phyloP scores from a whole-genome alignment of 306 rosid species.

The Trifolium dubium region DNA sequence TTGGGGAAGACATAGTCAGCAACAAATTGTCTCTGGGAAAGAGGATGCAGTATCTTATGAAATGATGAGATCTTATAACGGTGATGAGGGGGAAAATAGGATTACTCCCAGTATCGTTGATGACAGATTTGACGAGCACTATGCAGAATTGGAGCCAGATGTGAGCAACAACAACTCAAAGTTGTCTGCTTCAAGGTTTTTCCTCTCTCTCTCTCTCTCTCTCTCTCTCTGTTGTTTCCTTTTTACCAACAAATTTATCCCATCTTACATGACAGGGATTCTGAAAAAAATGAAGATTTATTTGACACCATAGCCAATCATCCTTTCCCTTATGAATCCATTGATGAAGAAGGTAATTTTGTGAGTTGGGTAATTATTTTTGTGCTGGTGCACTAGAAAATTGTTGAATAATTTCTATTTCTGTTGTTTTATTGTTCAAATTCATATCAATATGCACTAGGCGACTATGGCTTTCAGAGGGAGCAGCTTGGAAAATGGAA shows the following conservation, averaged over 20 bases:
- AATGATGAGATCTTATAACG: conserved; percentile 40
- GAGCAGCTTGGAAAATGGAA: conserved; percentile 80
- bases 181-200: conserved; percentile 61
- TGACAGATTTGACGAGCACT: conserved; percentile 40
- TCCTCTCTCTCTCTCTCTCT: neutral
- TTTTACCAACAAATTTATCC: conserved; percentile 6
- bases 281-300: conserved; percentile 51
- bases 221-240: neutral
- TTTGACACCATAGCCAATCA: conserved; percentile 43
- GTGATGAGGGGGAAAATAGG: conserved; percentile 42
- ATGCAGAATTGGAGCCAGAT: conserved; percentile 45
- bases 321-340: conserved; percentile 48
- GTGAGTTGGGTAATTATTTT: neutral
- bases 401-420: conserved; percentile 15
- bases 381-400: conserved; percentile 14
- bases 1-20: conserved; percentile 53
- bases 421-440: conserved; percentile 34
- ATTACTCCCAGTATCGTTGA: conserved; percentile 45
- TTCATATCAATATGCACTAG: conserved; percentile 38
- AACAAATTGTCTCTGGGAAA: conserved; percentile 45
- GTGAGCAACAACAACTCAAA: conserved; percentile 40
- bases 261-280: conserved; percentile 47
- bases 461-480: conserved; percentile 65
- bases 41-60: conserved; percentile 42
- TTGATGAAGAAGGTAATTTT: conserved; percentile 56